Evolutionary conservation across 306 rosid genomes (phyloP).

Genomic region (Crotalaria pallida): DNA sequence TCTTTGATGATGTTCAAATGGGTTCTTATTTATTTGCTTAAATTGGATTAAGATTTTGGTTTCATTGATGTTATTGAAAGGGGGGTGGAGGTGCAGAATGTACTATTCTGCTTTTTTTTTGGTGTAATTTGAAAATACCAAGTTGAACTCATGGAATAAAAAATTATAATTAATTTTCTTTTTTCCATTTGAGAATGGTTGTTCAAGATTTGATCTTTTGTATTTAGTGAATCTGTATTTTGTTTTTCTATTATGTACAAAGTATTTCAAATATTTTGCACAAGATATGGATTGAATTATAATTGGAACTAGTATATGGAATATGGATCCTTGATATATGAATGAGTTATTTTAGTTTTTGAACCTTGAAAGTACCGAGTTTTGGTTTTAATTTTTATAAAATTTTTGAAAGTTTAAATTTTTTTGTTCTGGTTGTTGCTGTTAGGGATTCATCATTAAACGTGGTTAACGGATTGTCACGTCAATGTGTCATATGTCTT

Average conservation of each 20-base stretch:
- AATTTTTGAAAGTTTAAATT: too few relatives aligned
- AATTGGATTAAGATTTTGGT: neutral
- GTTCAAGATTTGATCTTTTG: neutral
- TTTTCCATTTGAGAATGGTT: neutral
- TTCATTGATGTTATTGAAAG: neutral
- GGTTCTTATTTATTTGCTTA: neutral
- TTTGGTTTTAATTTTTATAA: too few relatives aligned
- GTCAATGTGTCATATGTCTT: too few relatives aligned
- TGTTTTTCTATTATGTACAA: too few relatives aligned
- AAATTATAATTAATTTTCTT: neutral
- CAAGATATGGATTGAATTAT: too few relatives aligned
- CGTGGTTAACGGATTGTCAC: too few relatives aligned
- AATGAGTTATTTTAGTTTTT: too few relatives aligned
- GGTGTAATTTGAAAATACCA: slow-evolving; percentile 17
- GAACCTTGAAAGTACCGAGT: too few relatives aligned
- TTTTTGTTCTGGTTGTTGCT: too few relatives aligned
- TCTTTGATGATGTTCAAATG: neutral
- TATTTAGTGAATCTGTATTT: neutral
- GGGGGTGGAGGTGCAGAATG: slow-evolving; percentile 47
- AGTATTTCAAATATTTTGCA: neutral
- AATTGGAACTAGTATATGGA: too few relatives aligned
- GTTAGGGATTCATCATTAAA: too few relatives aligned
- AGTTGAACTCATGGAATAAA: slow-evolving; percentile 16
- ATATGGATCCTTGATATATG: too few relatives aligned
- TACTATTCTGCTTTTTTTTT: slow-evolving; percentile 59